Evolutionary conservation across 768 basidiomycete genomes (phyloP).

Genomic region (Peribolospora kevripleyi): DNA sequence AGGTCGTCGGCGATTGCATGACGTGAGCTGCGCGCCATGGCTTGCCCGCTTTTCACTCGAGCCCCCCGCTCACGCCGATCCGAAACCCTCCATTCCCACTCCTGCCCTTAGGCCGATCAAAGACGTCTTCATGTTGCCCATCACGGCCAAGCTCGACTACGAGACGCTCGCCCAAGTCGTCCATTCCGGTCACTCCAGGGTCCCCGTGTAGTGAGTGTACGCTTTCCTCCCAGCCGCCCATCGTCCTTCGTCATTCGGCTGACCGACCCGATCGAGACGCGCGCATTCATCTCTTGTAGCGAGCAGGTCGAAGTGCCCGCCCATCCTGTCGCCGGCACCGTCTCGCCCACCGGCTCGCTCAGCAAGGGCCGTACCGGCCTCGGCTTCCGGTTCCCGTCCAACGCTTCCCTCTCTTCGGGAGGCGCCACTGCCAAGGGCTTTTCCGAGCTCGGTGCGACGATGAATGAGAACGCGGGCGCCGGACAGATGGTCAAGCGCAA

Average conservation of each 20-base stretch:
- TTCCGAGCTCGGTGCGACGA: slow-evolving; percentile 1
- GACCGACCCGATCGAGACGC: no score
- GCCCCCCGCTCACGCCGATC: slow-evolving; percentile 16
- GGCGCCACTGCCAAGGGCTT: slow-evolving; percentile 9
- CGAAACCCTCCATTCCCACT: slow-evolving; percentile 6
- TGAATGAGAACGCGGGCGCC: not conserved
- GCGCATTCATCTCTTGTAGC: no score
- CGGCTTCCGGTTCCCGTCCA: slow-evolving; percentile 33
- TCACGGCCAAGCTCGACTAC: slow-evolving; percentile 59
- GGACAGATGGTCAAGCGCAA: slow-evolving; percentile 29
- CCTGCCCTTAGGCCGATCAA: slow-evolving; percentile 54
- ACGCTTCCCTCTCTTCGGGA: slow-evolving; percentile 6
- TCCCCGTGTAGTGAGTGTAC: slow-evolving; percentile 35
- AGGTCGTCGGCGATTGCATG: slow-evolving; percentile 37
- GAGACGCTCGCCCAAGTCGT: slow-evolving; percentile 51
- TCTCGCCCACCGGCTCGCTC: no score
- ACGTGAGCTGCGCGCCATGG: no score
- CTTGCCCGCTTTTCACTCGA: no score
- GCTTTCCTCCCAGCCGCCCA: not conserved
- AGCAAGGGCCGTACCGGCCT: no score
- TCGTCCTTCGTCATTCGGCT: not conserved
- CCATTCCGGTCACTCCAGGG: slow-evolving; percentile 58
- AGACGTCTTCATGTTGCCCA: slow-evolving; percentile 66
- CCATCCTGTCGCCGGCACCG: no score
- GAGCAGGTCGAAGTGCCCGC: no score